Evolutionary conservation across 192 early-diverging fungal genomes (phyloP).

Genomic region (Coemansia sp.): DNA sequence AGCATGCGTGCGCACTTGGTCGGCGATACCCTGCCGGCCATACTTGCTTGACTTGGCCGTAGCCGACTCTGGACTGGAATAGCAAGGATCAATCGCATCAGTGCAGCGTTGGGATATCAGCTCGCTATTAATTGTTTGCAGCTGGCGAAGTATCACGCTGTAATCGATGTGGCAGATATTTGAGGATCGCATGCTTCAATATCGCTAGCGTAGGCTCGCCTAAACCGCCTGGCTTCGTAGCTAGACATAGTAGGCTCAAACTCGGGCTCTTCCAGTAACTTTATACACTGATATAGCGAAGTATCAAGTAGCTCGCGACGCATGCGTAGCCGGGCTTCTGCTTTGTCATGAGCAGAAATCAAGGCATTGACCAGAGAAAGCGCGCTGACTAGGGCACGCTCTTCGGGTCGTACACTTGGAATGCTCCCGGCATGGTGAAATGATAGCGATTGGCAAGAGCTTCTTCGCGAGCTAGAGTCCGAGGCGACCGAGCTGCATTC

Average conservation of each 20-base stretch:
- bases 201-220: conserved; percentile 24
- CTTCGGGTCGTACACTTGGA: neutral
- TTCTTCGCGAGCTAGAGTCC: neutral
- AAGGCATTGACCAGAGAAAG: conserved; percentile 34
- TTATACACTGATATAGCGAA: conserved; percentile 30
- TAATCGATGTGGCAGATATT: neutral
- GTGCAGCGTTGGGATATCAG: too few species aligned
- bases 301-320: conserved; percentile 41
- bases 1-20: too few species aligned
- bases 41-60: too few species aligned
- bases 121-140: too few species aligned
- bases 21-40: too few species aligned
- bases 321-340: conserved; percentile 21
- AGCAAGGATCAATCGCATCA: too few species aligned
- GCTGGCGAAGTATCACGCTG: too few species aligned
- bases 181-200: conserved; percentile 19
- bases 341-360: conserved; percentile 15
- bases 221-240: conserved; percentile 24
- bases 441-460: neutral
- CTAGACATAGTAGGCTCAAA: conserved; percentile 5
- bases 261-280: conserved; percentile 30
- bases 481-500: neutral
- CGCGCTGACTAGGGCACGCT: conserved; percentile 18
- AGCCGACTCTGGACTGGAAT: too few species aligned
- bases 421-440: neutral